These are phyloP conservation scores for rapeseed (Brassica napus) DNA, from an alignment of 345 rosid genomes.

Conservation along the genomic window Da-Ae NC_063440.1:25695501-25696000, in stretches of 20 bases:
- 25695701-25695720: constrained; percentile 72
- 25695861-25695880: constrained; percentile 85
- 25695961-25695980: constrained; percentile 78
- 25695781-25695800: constrained; percentile 74
- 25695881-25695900: constrained; percentile 76
- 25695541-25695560: constrained; percentile 65
- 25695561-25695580: constrained; percentile 59
- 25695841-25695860: constrained; percentile 73
- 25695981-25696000: constrained; percentile 58
- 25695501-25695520: constrained; percentile 81
- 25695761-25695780: constrained; percentile 85
- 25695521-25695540: constrained; percentile 62
- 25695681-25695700: constrained; percentile 71
- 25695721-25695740: constrained; percentile 94
- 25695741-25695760: constrained; percentile 77
- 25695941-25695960: constrained; percentile 74
- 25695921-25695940: constrained; percentile 47
- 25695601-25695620: constrained; percentile 84
- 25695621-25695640: constrained; percentile 77
- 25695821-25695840: constrained; percentile 52
- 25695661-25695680: constrained; percentile 83
- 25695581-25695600: constrained; percentile 64
- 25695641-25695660: constrained; percentile 82
- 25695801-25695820: constrained; percentile 79
- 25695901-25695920: constrained; percentile 65